A percentile compares a stretch with the other conserved stretches of the same genome.
phyloP scores from a whole-genome alignment of 345 rosid genomes.

The Aegle marmelos region DNA sequence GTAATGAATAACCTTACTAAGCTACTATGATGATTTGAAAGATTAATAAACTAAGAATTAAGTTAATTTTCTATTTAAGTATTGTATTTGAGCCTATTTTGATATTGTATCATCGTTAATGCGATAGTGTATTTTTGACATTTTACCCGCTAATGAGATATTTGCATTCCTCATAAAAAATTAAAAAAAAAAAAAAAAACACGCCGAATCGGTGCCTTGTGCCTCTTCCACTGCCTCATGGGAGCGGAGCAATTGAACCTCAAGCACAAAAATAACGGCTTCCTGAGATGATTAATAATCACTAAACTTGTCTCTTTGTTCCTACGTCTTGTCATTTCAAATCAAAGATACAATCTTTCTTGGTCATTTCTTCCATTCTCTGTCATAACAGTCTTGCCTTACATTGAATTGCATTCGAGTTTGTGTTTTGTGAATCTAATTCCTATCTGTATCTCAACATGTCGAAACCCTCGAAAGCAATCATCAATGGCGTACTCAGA shows the following conservation, averaged over 20 bases:
- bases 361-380: not conserved
- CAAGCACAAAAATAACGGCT: not conserved
- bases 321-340: not conserved
- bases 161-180: too few relatives aligned
- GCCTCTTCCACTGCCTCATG: not conserved
- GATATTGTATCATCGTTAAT: too few relatives aligned
- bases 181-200: accelerated
- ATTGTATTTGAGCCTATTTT: too few relatives aligned
- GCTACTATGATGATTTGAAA: too few relatives aligned
- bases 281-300: not conserved
- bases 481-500: conserved; percentile 37
- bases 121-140: too few relatives aligned
- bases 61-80: too few relatives aligned
- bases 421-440: conserved; percentile 15
- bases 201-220: not conserved
- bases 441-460: conserved; percentile 3
- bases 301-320: not conserved
- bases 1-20: too few relatives aligned
- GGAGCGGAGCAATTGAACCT: too few relatives aligned
- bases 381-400: not conserved
- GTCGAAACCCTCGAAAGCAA: conserved; percentile 44
- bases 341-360: not conserved
- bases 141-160: too few relatives aligned
- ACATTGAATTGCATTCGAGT: not conserved
- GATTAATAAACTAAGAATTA: too few relatives aligned